Conservation (phyloP, 129 eudicot genomes). For the Arctium lappa region DNA sequence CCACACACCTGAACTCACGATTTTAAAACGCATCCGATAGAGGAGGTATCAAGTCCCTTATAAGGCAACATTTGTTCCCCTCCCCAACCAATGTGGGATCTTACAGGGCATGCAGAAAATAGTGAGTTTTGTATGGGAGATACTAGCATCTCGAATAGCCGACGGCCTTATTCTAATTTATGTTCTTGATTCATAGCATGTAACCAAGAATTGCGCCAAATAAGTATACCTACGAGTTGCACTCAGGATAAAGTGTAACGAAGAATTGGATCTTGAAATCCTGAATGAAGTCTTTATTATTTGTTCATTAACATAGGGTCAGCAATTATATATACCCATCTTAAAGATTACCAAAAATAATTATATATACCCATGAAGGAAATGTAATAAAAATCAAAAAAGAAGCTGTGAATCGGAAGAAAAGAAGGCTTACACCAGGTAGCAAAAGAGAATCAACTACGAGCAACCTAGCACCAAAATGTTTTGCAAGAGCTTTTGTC, state of each 20-base stretch:
- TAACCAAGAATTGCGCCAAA: neutral
- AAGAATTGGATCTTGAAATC: neutral
- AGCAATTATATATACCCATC: neutral
- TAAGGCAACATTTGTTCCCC: too few species aligned
- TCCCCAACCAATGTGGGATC: too few species aligned
- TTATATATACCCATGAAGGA: neutral
- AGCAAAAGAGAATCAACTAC: slow-evolving; percentile 69
- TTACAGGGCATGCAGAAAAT: too few species aligned
- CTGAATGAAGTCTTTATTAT: neutral
- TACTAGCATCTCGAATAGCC: too few species aligned
- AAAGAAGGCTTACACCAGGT: slow-evolving; percentile 80
- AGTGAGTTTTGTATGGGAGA: too few species aligned
- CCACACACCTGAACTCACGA: too few species aligned
- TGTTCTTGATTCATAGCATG: neutral
- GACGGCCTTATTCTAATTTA: too few species aligned
- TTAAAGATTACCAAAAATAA: neutral
- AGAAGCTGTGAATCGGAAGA: neutral
- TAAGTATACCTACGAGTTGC: too few species aligned
- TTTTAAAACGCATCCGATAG: too few species aligned
- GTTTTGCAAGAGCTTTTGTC: slow-evolving; percentile 80
- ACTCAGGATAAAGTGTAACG: too few species aligned
- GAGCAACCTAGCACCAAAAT: slow-evolving; percentile 72
- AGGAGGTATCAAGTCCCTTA: too few species aligned
- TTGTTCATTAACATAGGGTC: neutral
- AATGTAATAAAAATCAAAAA: neutral